Percentiles rank a stretch among this genome's conserved stretches.
Evolutionary conservation across 441 rosid species (phyloP).

Genomic region (Kokia cookei): DNA sequence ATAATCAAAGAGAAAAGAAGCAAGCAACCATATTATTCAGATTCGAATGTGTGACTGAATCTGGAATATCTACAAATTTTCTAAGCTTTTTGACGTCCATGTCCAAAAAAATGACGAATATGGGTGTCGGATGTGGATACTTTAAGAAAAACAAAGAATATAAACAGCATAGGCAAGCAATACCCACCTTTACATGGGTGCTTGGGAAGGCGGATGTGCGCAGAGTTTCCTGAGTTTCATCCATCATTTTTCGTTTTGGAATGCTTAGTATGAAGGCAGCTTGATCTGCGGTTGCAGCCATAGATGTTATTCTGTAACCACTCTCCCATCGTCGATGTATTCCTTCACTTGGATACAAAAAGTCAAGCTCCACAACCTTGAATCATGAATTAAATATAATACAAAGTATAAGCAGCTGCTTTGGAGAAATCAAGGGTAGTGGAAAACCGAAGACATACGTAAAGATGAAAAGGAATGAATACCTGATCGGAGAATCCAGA

Average conservation of each 20-base stretch:
- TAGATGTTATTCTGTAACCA: constrained; percentile 77
- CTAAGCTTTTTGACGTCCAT: neutral
- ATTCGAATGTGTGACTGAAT: neutral
- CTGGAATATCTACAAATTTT: neutral
- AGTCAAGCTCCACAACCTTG: constrained; percentile 91
- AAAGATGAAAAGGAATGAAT: neutral
- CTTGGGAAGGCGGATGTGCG: constrained; percentile 93
- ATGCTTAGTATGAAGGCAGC: constrained; percentile 74
- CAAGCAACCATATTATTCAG: neutral
- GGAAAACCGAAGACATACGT: neutral
- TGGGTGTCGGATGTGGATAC: neutral
- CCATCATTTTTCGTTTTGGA: constrained; percentile 62
- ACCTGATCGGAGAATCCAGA: constrained; percentile 79
- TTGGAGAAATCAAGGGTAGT: neutral
- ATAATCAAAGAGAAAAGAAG: neutral
- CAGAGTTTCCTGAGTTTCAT: constrained; percentile 91
- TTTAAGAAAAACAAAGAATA: neutral
- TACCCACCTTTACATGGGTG: constrained; percentile 75
- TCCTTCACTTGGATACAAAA: constrained; percentile 82
- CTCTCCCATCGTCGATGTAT: constrained; percentile 75
- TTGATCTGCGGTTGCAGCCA: constrained; percentile 87
- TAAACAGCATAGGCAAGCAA: neutral
- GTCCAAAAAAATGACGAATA: neutral
- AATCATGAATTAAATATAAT: constrained; percentile 1
- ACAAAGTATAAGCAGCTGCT: neutral